These are phyloP conservation scores for Neofusicoccum laricinum DNA, from an alignment of 2,329 filamentous ascomycete species.

Conservation along the genomic window DNA sequence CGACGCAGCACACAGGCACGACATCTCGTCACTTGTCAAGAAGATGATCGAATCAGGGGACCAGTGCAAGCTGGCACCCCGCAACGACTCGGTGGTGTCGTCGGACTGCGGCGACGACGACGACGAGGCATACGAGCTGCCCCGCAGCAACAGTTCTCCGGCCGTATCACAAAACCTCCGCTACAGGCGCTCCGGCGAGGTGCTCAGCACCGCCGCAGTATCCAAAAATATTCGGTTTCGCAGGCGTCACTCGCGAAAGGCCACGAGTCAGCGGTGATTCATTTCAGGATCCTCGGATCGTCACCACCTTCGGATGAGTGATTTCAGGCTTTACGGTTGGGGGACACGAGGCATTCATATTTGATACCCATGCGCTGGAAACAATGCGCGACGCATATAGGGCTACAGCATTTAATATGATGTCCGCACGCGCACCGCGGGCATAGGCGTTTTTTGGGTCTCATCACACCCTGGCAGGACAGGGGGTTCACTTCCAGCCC, in stretches of 20 bases:
- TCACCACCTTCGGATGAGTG: background rate
- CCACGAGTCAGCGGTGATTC: conserved; percentile 6
- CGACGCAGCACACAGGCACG: conserved; percentile 36
- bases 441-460: conserved; percentile 12
- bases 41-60: conserved; percentile 41
- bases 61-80: conserved; percentile 33
- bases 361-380: conserved; percentile 16
- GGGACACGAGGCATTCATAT: conserved; percentile 13
- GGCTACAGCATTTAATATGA: conserved; percentile 13
- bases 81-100: conserved; percentile 18
- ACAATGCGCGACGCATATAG: conserved; percentile 14
- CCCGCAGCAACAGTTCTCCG: conserved; percentile 27
- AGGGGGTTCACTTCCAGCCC: background rate
- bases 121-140: conserved; percentile 31
- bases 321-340: conserved; percentile 13
- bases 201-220: conserved; percentile 27
- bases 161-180: conserved; percentile 22
- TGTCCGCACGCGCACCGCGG: conserved; percentile 8
- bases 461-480: conserved; percentile 5
- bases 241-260: conserved; percentile 22
- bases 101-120: conserved; percentile 20
- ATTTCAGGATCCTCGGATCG: conserved; percentile 6
- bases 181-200: conserved; percentile 27
- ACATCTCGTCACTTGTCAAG: conserved; percentile 42
- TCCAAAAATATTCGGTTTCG: conserved; percentile 33